Evolutionary conservation across 2,329 filamentous ascomycete species (phyloP).

Genomic region (Arthrobotrys pseudoclavata): DNA sequence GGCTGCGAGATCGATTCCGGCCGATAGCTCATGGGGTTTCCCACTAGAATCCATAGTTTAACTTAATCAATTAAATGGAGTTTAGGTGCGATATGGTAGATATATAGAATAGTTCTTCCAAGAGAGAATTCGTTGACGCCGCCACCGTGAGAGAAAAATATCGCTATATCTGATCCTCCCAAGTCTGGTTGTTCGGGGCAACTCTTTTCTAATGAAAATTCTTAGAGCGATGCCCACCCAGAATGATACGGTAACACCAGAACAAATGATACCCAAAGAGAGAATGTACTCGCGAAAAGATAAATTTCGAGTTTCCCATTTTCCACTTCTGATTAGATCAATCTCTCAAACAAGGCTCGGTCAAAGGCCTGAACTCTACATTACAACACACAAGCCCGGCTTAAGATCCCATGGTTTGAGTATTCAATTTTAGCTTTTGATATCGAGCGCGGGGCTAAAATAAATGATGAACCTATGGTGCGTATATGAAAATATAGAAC

Average conservation of each 20-base stretch:
- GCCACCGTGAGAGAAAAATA: neutral
- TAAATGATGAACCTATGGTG: too few relatives aligned
- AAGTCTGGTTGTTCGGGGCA: neutral
- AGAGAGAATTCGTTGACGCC: neutral
- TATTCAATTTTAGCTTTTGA: too few relatives aligned
- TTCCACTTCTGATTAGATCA: neutral
- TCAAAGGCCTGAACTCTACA: slow-evolving; percentile 5
- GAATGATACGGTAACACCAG: slow-evolving; percentile 16
- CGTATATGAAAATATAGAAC: too few relatives aligned
- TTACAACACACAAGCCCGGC: neutral
- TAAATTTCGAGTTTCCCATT: slow-evolving; percentile 51
- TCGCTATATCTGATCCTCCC: neutral
- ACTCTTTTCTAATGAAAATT: neutral
- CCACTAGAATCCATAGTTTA: slow-evolving; percentile 38
- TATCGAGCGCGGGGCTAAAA: too few relatives aligned
- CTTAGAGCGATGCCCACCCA: neutral
- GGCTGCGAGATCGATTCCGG: slow-evolving; percentile 40
- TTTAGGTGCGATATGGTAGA: too few relatives aligned
- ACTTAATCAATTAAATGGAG: neutral
- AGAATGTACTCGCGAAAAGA: slow-evolving; percentile 55
- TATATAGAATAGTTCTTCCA: neutral
- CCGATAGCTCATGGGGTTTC: neutral
- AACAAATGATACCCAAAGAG: slow-evolving; percentile 12
- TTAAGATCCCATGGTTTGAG: neutral
- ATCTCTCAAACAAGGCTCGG: slow-evolving; percentile 21